Evolutionary conservation across 2,329 filamentous ascomycete genomes (phyloP).

Genomic region (Tolypocladium sp.): DNA sequence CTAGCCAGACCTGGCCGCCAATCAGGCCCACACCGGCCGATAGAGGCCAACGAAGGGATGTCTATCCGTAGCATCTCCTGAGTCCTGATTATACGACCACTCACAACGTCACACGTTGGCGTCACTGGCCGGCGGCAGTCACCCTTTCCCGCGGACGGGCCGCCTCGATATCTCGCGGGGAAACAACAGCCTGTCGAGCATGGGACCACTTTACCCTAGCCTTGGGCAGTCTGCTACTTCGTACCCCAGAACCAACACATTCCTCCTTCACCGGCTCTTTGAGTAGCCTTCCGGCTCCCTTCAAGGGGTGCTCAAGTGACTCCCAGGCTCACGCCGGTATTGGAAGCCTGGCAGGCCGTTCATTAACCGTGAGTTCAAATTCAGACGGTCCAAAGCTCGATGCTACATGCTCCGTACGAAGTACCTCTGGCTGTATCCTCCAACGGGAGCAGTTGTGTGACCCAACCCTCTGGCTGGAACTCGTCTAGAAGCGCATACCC

Average conservation of each 20-base stretch:
- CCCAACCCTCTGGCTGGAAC: neutral
- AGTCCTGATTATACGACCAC: neutral
- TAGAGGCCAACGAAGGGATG: neutral
- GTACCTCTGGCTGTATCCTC: neutral
- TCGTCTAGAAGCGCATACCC: neutral
- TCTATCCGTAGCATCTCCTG: neutral
- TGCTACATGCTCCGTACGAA: neutral
- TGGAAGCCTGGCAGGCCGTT: neutral
- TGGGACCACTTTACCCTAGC: neutral
- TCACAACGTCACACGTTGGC: neutral
- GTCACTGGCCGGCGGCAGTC: neutral
- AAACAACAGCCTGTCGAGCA: neutral
- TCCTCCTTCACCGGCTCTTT: neutral
- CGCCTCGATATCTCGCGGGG: neutral
- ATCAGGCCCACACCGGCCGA: neutral
- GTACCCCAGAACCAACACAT: neutral
- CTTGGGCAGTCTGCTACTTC: no score
- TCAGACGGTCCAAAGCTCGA: no score
- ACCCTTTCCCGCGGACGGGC: neutral
- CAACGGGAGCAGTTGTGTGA: neutral
- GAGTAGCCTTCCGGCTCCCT: neutral
- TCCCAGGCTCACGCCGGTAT: neutral
- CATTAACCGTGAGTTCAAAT: neutral
- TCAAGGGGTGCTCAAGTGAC: neutral
- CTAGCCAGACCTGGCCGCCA: neutral